These are phyloP conservation scores for Xanthoceras sorbifolium DNA, from an alignment of 345 rosid genomes.

Conservation along the genomic window DNA sequence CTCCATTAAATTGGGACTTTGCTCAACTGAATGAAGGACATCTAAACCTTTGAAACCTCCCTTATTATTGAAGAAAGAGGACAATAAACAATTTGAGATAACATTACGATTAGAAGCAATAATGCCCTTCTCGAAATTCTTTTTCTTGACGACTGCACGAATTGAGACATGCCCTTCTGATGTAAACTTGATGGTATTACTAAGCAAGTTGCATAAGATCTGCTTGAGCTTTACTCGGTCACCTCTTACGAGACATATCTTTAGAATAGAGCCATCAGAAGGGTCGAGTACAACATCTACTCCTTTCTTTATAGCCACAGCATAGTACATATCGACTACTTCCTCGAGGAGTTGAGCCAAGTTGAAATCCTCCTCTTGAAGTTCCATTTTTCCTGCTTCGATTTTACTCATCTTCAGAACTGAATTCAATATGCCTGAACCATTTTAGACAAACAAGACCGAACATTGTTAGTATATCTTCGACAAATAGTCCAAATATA, in stretches of 20 bases:
- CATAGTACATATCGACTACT: conserved; percentile 34
- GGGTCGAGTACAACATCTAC: conserved; percentile 40
- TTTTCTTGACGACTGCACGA: conserved; percentile 28
- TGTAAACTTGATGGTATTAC: conserved; percentile 40
- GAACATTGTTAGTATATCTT: background rate
- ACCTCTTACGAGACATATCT: conserved; percentile 23
- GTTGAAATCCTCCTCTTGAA: conserved; percentile 34
- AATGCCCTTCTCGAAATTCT: conserved; percentile 28
- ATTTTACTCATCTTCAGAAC: conserved; percentile 38
- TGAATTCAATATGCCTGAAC: conserved; percentile 37
- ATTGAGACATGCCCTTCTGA: conserved; percentile 36
- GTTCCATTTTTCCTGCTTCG: conserved; percentile 38
- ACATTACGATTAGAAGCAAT: conserved; percentile 29
- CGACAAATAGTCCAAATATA: too few species aligned
- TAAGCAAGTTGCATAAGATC: conserved; percentile 39
- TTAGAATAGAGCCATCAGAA: conserved; percentile 36
- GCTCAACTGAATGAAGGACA: conserved; percentile 26
- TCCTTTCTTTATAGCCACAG: conserved; percentile 31
- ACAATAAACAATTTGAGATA: conserved; percentile 23
- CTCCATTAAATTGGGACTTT: conserved; percentile 27
- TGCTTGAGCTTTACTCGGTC: conserved; percentile 36
- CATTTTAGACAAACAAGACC: background rate
- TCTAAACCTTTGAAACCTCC: conserved; percentile 26
- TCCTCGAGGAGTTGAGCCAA: conserved; percentile 39
- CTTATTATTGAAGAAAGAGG: conserved; percentile 17